These are phyloP conservation scores for Citrus sinensis DNA, from an alignment of 345 rosid species.

Conservation along the genomic window DVS_A1.0 CM039166.1:21889001-21889500, in stretches of 20 bases:
- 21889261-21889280: slow-evolving; percentile 19
- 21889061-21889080: slow-evolving; percentile 93
- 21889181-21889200: neutral
- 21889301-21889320: slow-evolving; percentile 49
- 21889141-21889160: neutral
- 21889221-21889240: slow-evolving; percentile 54
- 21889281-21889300: slow-evolving; percentile 27
- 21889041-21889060: neutral
- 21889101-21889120: slow-evolving; percentile 41
- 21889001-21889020: neutral
- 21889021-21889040: neutral
- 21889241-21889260: slow-evolving; percentile 51
- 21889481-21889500: slow-evolving; percentile 29
- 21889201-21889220: slow-evolving; percentile 38
- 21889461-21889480: slow-evolving; percentile 21
- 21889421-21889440: slow-evolving; percentile 1
- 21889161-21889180: neutral
- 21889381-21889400: neutral
- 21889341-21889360: slow-evolving; percentile 27
- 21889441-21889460: slow-evolving; percentile 16
- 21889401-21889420: neutral
- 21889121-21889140: slow-evolving; percentile 36
- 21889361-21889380: slow-evolving; percentile 23
- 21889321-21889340: slow-evolving; percentile 21
- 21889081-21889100: slow-evolving; percentile 81